phyloP scores from a whole-genome alignment of 2,329 filamentous ascomycete species.

The Exophiala xenobiotica region DNA sequence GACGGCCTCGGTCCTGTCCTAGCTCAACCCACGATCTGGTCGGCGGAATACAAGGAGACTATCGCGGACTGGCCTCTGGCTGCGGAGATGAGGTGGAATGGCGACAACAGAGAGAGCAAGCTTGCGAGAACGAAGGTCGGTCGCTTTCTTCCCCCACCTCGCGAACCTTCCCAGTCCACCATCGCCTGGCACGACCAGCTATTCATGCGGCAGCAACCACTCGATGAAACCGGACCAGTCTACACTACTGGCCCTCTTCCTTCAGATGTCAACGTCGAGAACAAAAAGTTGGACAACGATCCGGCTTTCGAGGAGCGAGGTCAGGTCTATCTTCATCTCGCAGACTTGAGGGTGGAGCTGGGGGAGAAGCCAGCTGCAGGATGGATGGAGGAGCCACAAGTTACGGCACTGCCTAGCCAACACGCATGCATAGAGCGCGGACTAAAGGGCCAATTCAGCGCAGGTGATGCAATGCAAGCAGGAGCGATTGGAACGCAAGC shows the following conservation, averaged over 20 bases:
- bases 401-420: too few relatives aligned
- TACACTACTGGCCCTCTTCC: conserved; percentile 17
- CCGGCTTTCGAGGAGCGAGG: conserved; percentile 17
- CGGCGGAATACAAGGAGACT: conserved; percentile 10
- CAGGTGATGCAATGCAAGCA: too few relatives aligned
- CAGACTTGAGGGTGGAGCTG: conserved; percentile 19
- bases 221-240: conserved; percentile 22
- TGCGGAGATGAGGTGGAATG: conserved; percentile 21
- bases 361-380: conserved; percentile 9
- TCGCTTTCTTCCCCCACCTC: conserved; percentile 21
- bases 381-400: too few relatives aligned
- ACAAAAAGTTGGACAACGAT: conserved; percentile 19
- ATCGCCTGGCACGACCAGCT: conserved; percentile 16
- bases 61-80: conserved; percentile 17
- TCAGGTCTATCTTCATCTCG: conserved; percentile 10
- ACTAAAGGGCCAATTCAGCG: too few relatives aligned
- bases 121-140: conserved; percentile 17
- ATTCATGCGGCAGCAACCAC: conserved; percentile 6
- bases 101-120: conserved; percentile 17
- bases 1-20: conserved; percentile 21
- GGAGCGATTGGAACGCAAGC: too few relatives aligned
- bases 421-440: too few relatives aligned
- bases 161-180: conserved; percentile 3
- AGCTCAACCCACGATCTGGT: conserved; percentile 21
- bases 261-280: conserved; percentile 15